Percentiles rank a stretch among this genome's conserved stretches.
phyloP scores from a whole-genome alignment of 2,329 filamentous ascomycete genomes.

The Diaporthe vexans region DNA sequence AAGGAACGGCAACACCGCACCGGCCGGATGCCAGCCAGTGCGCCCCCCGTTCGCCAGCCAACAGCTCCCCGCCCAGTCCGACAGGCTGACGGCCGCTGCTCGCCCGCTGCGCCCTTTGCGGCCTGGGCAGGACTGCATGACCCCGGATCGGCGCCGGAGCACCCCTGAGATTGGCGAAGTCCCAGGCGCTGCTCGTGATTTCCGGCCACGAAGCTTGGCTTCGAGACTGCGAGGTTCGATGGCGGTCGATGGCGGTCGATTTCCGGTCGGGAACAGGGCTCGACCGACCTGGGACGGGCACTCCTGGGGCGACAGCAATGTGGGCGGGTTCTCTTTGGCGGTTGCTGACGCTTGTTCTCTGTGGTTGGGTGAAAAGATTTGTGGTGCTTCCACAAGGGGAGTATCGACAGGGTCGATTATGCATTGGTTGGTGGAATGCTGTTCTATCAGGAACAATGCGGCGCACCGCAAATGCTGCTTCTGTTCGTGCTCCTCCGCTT shows the following conservation, averaged over 20 bases:
- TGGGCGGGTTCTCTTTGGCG: background rate
- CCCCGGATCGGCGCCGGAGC: slow-evolving; percentile 3
- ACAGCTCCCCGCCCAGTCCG: background rate
- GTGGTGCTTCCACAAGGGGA: background rate
- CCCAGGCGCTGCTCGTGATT: slow-evolving; percentile 20
- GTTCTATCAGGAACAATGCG: background rate
- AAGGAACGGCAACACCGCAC: slow-evolving; percentile 1
- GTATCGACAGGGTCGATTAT: background rate
- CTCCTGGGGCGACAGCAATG: background rate
- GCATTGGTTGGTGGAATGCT: background rate
- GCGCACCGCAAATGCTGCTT: background rate
- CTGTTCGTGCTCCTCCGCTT: background rate
- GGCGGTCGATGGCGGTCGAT: slow-evolving; percentile 32
- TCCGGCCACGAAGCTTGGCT: slow-evolving; percentile 26
- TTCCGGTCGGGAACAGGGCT: background rate
- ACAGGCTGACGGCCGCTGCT: background rate
- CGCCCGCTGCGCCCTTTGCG: background rate
- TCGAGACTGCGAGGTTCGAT: slow-evolving; percentile 12
- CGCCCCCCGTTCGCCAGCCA: background rate
- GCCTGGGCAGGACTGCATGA: too few relatives aligned
- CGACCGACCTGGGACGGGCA: background rate
- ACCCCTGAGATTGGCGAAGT: slow-evolving; percentile 30
- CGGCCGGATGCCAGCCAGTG: slow-evolving; percentile 24
- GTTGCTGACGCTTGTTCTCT: background rate
- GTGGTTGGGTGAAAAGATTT: background rate